Base-by-base conservation (phyloP, 2,329 filamentous ascomycete species). In the Dactylellina cionopaga region DNA sequence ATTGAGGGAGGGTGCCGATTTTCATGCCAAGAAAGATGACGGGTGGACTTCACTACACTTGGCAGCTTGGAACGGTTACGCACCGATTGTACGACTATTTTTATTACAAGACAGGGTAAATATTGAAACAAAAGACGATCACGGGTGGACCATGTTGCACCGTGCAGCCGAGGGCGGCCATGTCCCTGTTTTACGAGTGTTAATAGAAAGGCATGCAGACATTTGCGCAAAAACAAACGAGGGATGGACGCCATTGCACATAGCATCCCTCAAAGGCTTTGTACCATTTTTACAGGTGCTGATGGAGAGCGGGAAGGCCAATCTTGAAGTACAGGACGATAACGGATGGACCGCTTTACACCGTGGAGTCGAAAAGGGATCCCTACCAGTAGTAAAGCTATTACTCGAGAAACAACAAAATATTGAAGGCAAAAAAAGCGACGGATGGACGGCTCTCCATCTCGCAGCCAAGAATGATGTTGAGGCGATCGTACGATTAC, bases 301-400 rank as follows among this genome's bases (percentile, higher is more conserved):
- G n/a, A 13, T 55, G 2, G n/a, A 55, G 22, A 55, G 37, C 15
- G 51, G 51, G 7, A 41, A 41, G 37, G 51, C 31, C 10, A 41
- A n/a, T 27, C 15, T 25, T 17, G 15, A 29, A n/a, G 47, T 19
- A 5, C 5, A 49, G 44, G 44, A n/a, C 17, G 37, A n/a, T 11
- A 41, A n/a, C 5, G 37, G 37, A 41, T n/a, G 37, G 13, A 41
- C 37, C 5, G 11, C 37, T n/a, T 15, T 41, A 15, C 37, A 41
- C 13, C 37, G 13, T n/a, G 37, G 37, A 4, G 37, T 41, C 11
- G 11, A 41, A 41, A 41, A 41, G 11, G 13, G 5, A 11, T n/a
- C 13, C 17, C n/a, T 25, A 5, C 13, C 44, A 19, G 25, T 49
- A 5, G 25, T 19, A 11, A 37, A 39, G 15, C 22, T 19, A 15